Percentiles rank a stretch among this genome's conserved stretches.
Evolutionary conservation across 345 rosid species (phyloP).

Genomic region (Pugionium dolabratum): DNA sequence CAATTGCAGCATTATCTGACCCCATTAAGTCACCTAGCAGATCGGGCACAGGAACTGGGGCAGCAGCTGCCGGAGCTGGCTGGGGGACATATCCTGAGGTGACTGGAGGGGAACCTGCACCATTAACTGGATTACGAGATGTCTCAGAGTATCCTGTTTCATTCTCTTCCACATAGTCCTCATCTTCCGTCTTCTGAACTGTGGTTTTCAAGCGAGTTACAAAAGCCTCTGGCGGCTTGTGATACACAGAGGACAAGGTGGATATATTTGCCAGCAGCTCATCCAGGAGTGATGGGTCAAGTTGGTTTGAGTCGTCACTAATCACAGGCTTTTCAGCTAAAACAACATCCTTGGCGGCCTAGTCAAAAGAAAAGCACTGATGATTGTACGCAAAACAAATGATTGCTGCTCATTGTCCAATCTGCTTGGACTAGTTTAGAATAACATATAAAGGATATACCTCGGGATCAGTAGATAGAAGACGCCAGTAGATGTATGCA

Average conservation of each 20-base stretch:
- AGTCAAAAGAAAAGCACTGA: constrained; percentile 35
- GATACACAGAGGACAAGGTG: constrained; percentile 90
- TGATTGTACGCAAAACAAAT: constrained; percentile 4
- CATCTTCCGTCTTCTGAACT: constrained; percentile 75
- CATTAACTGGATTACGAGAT: constrained; percentile 55
- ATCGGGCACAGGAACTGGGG: constrained; percentile 71
- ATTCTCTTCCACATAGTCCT: constrained; percentile 73
- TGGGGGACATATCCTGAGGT: constrained; percentile 52
- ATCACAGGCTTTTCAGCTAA: constrained; percentile 98
- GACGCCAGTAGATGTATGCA: constrained; percentile 95
- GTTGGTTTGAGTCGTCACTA: constrained; percentile 88
- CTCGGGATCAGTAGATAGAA: constrained; percentile 96
- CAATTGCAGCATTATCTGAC: constrained; percentile 62
- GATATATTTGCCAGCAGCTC: constrained; percentile 96
- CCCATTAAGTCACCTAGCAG: constrained; percentile 86
- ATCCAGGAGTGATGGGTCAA: constrained; percentile 85
- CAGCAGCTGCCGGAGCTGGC: constrained; percentile 49
- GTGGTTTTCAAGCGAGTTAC: constrained; percentile 82
- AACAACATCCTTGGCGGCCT: constrained; percentile 98
- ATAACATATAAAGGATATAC: constrained; percentile 43
- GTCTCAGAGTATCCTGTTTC: constrained; percentile 67
- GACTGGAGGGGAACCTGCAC: constrained; percentile 56
- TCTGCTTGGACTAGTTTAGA: constrained; percentile 4
- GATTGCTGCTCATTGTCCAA: background rate
- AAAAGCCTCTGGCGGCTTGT: constrained; percentile 91